Conservation (phyloP, 441 rosid species). For the Gossypium gossypioides region DNA sequence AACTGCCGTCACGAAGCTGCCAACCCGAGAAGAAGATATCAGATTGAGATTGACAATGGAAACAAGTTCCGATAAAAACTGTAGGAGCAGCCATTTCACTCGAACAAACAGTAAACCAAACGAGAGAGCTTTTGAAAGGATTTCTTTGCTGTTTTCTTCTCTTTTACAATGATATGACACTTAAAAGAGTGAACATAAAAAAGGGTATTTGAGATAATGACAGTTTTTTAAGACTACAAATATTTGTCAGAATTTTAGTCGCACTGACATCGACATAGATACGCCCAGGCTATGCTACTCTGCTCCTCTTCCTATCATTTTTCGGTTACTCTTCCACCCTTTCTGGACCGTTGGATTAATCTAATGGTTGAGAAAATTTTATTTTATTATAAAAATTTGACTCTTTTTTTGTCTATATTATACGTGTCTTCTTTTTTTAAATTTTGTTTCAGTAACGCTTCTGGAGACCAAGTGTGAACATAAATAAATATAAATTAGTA, state of each 20-base stretch:
- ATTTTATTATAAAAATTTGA: background rate
- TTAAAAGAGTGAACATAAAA: background rate
- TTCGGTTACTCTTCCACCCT: background rate
- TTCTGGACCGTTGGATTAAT: constrained; percentile 3
- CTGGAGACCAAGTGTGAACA: no score
- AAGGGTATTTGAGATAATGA: background rate
- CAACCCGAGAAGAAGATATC: constrained; percentile 17
- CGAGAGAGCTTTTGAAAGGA: background rate
- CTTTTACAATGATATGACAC: background rate
- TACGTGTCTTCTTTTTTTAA: no score
- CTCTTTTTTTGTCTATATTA: no score
- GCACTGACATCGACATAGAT: constrained; percentile 2
- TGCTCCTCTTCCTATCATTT: background rate
- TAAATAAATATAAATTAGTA: no score
- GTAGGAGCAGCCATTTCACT: constrained; percentile 12
- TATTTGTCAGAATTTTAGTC: background rate
- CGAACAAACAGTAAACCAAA: background rate
- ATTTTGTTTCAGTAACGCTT: no score
- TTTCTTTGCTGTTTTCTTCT: background rate
- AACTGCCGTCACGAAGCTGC: constrained; percentile 12
- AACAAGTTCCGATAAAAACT: constrained; percentile 8
- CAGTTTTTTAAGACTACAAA: background rate
- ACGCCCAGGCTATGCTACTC: background rate
- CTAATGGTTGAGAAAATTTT: background rate
- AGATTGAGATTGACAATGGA: constrained; percentile 13